These are phyloP conservation scores for Erucastrum elatum DNA, from an alignment of 345 rosid genomes.

Conservation along the genomic window DNA sequence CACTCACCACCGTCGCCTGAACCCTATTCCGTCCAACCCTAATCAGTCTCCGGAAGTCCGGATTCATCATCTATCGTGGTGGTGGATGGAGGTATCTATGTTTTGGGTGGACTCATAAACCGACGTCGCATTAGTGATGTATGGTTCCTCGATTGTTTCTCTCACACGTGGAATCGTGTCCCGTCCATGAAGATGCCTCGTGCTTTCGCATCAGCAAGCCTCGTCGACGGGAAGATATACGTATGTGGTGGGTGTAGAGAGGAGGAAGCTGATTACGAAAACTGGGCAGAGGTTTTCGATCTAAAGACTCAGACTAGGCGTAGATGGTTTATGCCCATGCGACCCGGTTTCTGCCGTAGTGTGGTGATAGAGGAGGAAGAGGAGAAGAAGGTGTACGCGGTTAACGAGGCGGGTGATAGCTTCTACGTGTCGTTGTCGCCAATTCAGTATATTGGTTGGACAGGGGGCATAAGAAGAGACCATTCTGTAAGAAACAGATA, in stretches of 20 bases:
- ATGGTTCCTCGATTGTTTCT: background rate
- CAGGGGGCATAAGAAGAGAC: no score
- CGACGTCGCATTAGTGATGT: background rate
- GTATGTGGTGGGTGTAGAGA: background rate
- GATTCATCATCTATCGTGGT: background rate
- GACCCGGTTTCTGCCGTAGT: background rate
- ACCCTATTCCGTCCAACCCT: background rate
- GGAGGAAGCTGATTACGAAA: background rate
- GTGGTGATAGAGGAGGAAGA: background rate
- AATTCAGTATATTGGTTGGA: background rate
- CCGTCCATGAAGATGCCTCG: background rate
- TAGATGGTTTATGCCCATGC: background rate
- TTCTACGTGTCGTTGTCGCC: background rate
- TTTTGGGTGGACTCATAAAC: background rate
- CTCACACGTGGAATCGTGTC: background rate
- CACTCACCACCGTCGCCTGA: background rate
- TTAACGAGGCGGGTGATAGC: background rate
- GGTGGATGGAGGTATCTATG: background rate
- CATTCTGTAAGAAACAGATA: background rate
- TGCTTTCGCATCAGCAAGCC: background rate
- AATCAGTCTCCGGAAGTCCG: background rate
- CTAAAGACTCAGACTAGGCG: background rate
- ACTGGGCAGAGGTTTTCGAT: constrained; percentile 2
- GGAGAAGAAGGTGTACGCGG: background rate
- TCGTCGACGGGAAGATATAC: background rate